Conservation (phyloP, 169 alveolate species). For the Eimeria zaria region DNA sequence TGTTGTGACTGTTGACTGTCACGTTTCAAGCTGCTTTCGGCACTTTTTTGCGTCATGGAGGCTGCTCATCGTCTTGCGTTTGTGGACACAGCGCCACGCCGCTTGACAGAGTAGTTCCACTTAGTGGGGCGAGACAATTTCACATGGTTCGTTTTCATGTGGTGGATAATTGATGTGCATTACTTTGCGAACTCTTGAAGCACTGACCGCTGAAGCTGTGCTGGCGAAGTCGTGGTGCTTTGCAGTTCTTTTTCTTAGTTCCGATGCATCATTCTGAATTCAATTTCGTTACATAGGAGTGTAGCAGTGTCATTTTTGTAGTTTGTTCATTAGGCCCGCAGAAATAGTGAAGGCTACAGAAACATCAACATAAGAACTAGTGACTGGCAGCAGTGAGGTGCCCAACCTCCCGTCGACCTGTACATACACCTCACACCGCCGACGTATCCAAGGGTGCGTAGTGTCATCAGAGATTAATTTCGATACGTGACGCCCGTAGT, state of each 20-base stretch:
- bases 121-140: neutral
- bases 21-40: neutral
- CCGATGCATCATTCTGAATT: neutral
- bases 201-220: slow-evolving; percentile 1
- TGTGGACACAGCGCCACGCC: neutral
- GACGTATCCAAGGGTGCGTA: slow-evolving; percentile 6
- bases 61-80: slow-evolving; percentile 31
- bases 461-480: slow-evolving; percentile 51
- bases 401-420: neutral
- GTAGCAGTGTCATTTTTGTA: neutral
- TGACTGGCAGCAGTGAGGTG: neutral
- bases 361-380: slow-evolving; percentile 27
- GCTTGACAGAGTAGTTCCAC: slow-evolving; percentile 33
- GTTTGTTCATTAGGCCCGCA: neutral
- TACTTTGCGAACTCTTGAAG: neutral
- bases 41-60: slow-evolving; percentile 62
- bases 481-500: slow-evolving; percentile 50
- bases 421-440: slow-evolving; percentile 46
- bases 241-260: slow-evolving; percentile 20
- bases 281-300: neutral
- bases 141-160: neutral
- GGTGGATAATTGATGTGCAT: neutral
- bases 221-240: neutral
- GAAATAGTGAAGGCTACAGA: neutral
- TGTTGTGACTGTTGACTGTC: neutral